Base-by-base conservation (phyloP, 768 basidiomycete species). In the Solioccasus polychromus region DNA sequence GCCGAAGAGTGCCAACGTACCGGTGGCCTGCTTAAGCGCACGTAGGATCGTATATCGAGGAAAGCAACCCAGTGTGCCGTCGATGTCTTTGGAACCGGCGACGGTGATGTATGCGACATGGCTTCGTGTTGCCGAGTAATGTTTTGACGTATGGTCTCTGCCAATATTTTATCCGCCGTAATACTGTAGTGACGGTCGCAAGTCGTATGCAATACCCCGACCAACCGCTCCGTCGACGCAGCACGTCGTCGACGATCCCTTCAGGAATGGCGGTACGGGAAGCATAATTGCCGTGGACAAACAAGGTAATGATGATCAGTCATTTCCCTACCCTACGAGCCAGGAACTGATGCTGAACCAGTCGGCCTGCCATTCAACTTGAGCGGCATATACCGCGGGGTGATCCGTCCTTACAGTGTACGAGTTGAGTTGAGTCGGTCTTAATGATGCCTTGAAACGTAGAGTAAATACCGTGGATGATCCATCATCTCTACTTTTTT, bases 41-140 rank as follows among this genome's bases (percentile, higher is more conserved):
- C 64, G n/a, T 80, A 71, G 75, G 64, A 68, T 30, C 69, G 66
- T 18, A 34, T 76, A 18, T 60, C 48, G 18, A 63, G 73, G 3
- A 69, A 67, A 34, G 48, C 58, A 19, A 49, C 54, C 14, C 53
- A 59, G 9, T 61, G 57, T 20, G 85, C 80, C 8, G 68, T 92
- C 19, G 88, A 88, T 4, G 68, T 92, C n/a, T 88, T 85, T 24
- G 87, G 89, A 0, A 92, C 90, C 11, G 90, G 90, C 7, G 82
- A 91, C 53, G 89, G 89, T 51, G 89, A 92, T 65, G 87, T 89
- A 59, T 48, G 67, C 29, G 36, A 32, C 24, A 35, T 14, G 25
- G 18, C 29, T 35, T 8, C 39, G 28, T 35, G 22, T 34, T 43
- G 30, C 34, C 15, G 43, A 34, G 42, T 20, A 35, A 36, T 44